Base-by-base conservation (phyloP, 1,284 basidiomycete genomes). In the Cutaneotrichosporon sp. region DNA sequence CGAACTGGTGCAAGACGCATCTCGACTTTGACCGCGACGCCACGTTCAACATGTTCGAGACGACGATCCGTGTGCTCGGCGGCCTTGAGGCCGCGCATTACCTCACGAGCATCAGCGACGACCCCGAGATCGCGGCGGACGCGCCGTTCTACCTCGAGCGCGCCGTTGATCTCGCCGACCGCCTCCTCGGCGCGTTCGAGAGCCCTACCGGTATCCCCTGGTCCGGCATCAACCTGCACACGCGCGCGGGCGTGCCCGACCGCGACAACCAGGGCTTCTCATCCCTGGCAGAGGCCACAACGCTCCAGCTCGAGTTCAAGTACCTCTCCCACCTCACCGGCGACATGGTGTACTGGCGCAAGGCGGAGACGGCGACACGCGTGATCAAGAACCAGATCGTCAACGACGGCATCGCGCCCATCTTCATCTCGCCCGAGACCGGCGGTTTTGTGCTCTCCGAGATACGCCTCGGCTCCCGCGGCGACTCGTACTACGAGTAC, bases 401-500 rank as follows among this genome's bases (percentile, higher is more conserved):
- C 59, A 82, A 86, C 10, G 86, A 89, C 60, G 90, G 91, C 1
- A 80, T 97, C 31, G 88, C 87, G 0, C 90, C 93, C 1, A 92
- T 97, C 63, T 93, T 91, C 72, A 83, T 97, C 82, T 85, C 90
- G 57, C 83, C 87, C 0, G 73, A 85, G 20, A 83, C 81, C 36
- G 93, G 92, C 8, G 81, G 83, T 47, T 95, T 91, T 70, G 82
- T 87, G 34, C 81, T 86, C 11, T 87, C 89, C 22, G 86, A 89
- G 42, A 91, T 98, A 64, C 87, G 95, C 10, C 84, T 97, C 16
- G 95, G 95, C 10, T 95, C 92, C 18, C 85, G 95, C 31, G 95
- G 90, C 24, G 95, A 98, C 79, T 95, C 92, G 5, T 97, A 89
- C 81, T 98, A 97, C 76, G 95, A 97, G 78, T 95, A 95, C 73